Evolutionary conservation across 495 filamentous ascomycete genomes (phyloP), one percentile per base, ranked within the genome.

Genomic region (Hypoxylon fragiforme): DNA sequence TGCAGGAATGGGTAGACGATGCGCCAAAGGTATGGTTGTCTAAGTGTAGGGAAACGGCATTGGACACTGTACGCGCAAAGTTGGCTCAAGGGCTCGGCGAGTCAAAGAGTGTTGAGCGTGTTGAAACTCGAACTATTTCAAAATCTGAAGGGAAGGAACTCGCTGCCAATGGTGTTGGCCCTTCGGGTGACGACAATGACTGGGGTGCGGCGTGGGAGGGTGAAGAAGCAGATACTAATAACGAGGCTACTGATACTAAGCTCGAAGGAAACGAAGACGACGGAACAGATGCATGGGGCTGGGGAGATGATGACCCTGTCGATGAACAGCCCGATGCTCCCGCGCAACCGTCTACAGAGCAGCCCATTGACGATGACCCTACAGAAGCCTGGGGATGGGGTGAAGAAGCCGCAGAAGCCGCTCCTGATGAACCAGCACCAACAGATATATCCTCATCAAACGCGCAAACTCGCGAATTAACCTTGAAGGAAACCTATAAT

Each of bases 1-100:
- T 97, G 45, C 75, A 82, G 7, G 85, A 89, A 32, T 98, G 94
- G 94, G 83, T 87, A 0, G 82, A 86, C 22, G 82, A 84, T 40
- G 87, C 86, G 5, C 87, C 92, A 3, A 81, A 81, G 16, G 79
- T 91, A 9, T 98, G 94, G 94, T 76, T 97, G 15, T 81, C 83
- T n/a, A 91, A 88, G 65, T 85, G 89, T 50, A 85, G 85, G 49
- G 90, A 94, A 57, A 78, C 79, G 32, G 85, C 87, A 2, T 73
- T 99, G 24, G 84, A 90, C 57, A 76, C 78, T 15, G 83, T 94
- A 4, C 82, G 92, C 39, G 81, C 76, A 43, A 79, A 88, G 18
- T 73, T 95, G 20, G 74, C 84, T 0, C 65, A 74, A 21, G 88
- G 87, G 5, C 73, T 90, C 31, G 80, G 82, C 24, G 68, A 74